A percentile compares a stretch with the other conserved stretches of the same genome.
Conservation (phyloP, 805 yeast genomes). For the Yarrowia divulgata region DNA sequence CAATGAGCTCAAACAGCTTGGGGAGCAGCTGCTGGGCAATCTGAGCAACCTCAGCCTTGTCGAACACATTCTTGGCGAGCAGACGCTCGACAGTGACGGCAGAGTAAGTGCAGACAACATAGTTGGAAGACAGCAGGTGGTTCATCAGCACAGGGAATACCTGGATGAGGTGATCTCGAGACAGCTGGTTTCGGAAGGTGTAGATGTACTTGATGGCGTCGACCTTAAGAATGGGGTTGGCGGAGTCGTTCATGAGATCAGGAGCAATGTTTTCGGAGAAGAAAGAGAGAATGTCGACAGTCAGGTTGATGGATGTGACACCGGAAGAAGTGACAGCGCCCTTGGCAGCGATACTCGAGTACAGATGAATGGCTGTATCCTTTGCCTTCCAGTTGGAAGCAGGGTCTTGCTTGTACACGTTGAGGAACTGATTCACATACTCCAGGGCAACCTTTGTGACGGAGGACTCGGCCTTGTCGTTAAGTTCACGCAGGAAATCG, state of each 20-base stretch:
- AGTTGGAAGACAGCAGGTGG: slow-evolving; percentile 69
- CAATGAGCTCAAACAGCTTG: slow-evolving; percentile 71
- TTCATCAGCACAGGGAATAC: slow-evolving; percentile 79
- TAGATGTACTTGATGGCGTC: slow-evolving; percentile 93
- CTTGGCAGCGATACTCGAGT: slow-evolving; percentile 88
- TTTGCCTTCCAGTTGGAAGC: slow-evolving; percentile 81
- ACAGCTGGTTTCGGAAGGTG: slow-evolving; percentile 89
- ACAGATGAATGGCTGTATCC: slow-evolving; percentile 85
- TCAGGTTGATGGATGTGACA: slow-evolving; percentile 81
- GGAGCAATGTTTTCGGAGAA: slow-evolving; percentile 82
- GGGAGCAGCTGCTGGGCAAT: slow-evolving; percentile 67
- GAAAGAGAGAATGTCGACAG: slow-evolving; percentile 86
- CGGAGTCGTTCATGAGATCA: slow-evolving; percentile 66
- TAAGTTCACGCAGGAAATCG: slow-evolving; percentile 86
- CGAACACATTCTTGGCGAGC: slow-evolving; percentile 72
- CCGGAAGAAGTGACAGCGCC: slow-evolving; percentile 89
- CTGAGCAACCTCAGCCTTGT: slow-evolving; percentile 70
- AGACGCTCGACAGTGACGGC: slow-evolving; percentile 92
- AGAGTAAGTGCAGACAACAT: slow-evolving; percentile 90
- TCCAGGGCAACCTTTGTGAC: slow-evolving; percentile 77
- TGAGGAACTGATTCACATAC: slow-evolving; percentile 72
- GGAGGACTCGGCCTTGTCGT: slow-evolving; percentile 73
- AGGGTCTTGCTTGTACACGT: slow-evolving; percentile 52
- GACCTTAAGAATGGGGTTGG: slow-evolving; percentile 81
- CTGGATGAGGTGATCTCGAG: slow-evolving; percentile 79